phyloP scores from a whole-genome alignment of 192 early-diverging fungal species.

The Linnemannia zychae region DNA sequence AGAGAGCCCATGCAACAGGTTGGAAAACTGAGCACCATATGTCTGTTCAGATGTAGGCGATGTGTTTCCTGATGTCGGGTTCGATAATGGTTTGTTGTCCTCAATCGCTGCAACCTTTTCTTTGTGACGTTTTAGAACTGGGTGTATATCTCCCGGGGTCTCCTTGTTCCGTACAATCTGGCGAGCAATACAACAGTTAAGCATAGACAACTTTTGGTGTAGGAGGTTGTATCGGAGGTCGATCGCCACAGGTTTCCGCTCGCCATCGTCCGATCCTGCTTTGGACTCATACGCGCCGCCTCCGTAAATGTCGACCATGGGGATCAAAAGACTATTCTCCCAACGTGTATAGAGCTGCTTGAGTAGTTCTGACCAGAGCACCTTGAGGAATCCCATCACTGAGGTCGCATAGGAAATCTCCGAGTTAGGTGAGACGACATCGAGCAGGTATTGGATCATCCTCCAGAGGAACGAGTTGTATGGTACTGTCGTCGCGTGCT shows the following conservation, averaged over 20 bases:
- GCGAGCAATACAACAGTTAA: constrained; percentile 82
- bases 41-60: constrained; percentile 1
- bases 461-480: constrained; percentile 70
- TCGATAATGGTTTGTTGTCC: not conserved
- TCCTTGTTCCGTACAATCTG: constrained; percentile 40
- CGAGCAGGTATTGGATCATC: constrained; percentile 59
- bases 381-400: constrained; percentile 75
- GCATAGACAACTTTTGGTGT: constrained; percentile 85
- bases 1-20: constrained; percentile 39
- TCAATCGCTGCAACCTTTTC: not conserved
- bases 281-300: not conserved
- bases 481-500: constrained; percentile 59
- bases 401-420: constrained; percentile 61
- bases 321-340: constrained; percentile 70
- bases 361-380: constrained; percentile 76
- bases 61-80: not conserved
- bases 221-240: constrained; percentile 76
- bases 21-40: constrained; percentile 36
- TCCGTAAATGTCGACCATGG: constrained; percentile 60
- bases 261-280: not conserved
- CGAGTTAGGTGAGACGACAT: constrained; percentile 58
- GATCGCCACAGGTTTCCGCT: constrained; percentile 60
- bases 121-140: constrained; percentile 28
- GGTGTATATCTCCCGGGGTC: constrained; percentile 18
- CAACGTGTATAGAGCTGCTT: constrained; percentile 72